phyloP scores from a whole-genome alignment of 2,329 filamentous ascomycete genomes.

The Plectosphaerella cucumerina region DNA sequence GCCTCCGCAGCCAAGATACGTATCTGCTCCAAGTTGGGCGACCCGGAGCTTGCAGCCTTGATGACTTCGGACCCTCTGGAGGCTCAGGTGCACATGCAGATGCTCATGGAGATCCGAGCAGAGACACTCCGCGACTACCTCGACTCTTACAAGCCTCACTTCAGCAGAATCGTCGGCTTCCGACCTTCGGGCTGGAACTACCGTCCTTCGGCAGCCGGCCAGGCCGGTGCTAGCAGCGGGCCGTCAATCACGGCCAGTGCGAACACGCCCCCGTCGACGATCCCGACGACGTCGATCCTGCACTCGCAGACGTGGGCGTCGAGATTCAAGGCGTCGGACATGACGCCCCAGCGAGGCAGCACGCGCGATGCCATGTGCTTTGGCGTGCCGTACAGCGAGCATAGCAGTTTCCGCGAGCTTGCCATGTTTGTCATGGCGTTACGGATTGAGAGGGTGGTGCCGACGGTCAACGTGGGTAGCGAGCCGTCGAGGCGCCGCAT shows the following conservation, averaged over 20 bases:
- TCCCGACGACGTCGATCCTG: slow-evolving; percentile 47
- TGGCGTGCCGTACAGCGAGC: slow-evolving; percentile 92
- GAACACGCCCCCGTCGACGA: slow-evolving; percentile 42
- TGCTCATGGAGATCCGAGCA: slow-evolving; percentile 86
- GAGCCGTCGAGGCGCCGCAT: slow-evolving; percentile 53
- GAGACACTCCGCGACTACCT: slow-evolving; percentile 92
- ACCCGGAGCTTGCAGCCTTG: slow-evolving; percentile 71
- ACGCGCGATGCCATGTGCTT: slow-evolving; percentile 81
- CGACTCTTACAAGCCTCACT: slow-evolving; percentile 72
- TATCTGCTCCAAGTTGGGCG: slow-evolving; percentile 80
- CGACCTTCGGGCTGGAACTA: slow-evolving; percentile 95
- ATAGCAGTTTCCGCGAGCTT: slow-evolving; percentile 90
- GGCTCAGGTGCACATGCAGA: slow-evolving; percentile 97
- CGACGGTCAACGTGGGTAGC: slow-evolving; percentile 80
- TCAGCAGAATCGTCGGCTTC: slow-evolving; percentile 84
- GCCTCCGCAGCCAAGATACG: slow-evolving; percentile 78
- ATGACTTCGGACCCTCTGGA: slow-evolving; percentile 77
- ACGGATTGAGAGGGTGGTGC: slow-evolving; percentile 83
- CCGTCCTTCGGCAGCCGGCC: slow-evolving; percentile 51
- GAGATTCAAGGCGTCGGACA: slow-evolving; percentile 65
- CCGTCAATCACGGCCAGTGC: slow-evolving; percentile 46
- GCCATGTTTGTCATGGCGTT: slow-evolving; percentile 89
- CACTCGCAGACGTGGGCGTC: slow-evolving; percentile 69
- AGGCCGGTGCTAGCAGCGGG: slow-evolving; percentile 36
- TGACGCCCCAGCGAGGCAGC: slow-evolving; percentile 79